Conservation (phyloP, 1,139 yeast genomes). For the Suhomyces taliae region DNA sequence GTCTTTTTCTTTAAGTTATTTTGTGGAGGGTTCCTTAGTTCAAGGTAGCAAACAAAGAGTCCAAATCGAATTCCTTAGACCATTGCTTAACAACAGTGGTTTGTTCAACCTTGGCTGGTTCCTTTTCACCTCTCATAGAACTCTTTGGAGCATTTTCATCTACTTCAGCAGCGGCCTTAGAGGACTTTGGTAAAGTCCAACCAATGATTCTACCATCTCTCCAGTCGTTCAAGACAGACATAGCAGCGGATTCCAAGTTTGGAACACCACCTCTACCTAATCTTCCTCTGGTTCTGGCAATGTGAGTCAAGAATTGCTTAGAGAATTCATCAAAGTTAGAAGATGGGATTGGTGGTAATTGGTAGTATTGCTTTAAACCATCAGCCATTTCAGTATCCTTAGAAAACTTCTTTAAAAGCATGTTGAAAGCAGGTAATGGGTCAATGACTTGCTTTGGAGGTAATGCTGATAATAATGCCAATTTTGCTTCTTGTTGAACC, state of each 20-base stretch:
- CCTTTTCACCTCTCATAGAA: conserved; percentile 46
- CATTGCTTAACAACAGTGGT: conserved; percentile 84
- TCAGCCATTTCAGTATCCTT: conserved; percentile 74
- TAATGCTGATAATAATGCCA: conserved; percentile 83
- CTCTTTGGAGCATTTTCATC: conserved; percentile 40
- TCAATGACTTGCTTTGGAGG: conserved; percentile 87
- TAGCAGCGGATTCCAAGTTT: conserved; percentile 81
- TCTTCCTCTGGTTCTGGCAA: conserved; percentile 91
- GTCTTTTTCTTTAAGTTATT: too few species aligned
- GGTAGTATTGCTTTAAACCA: conserved; percentile 69
- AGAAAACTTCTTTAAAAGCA: conserved; percentile 73
- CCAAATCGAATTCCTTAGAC: conserved; percentile 94
- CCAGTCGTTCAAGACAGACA: conserved; percentile 88
- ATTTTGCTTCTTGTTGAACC: conserved; percentile 78
- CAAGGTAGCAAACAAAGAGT: conserved; percentile 56
- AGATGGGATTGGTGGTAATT: conserved; percentile 78
- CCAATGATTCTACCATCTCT: conserved; percentile 93
- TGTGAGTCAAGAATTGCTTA: conserved; percentile 84
- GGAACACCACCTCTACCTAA: conserved; percentile 93
- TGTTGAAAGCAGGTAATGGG: conserved; percentile 78
- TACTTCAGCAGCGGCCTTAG: conserved; percentile 38
- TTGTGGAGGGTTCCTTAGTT: background rate
- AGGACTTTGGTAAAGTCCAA: conserved; percentile 82
- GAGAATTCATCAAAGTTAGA: conserved; percentile 64
- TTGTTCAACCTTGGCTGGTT: conserved; percentile 61